Conservation (phyloP, 805 yeast genomes). For the Wickerhamiella siamensis region DNA sequence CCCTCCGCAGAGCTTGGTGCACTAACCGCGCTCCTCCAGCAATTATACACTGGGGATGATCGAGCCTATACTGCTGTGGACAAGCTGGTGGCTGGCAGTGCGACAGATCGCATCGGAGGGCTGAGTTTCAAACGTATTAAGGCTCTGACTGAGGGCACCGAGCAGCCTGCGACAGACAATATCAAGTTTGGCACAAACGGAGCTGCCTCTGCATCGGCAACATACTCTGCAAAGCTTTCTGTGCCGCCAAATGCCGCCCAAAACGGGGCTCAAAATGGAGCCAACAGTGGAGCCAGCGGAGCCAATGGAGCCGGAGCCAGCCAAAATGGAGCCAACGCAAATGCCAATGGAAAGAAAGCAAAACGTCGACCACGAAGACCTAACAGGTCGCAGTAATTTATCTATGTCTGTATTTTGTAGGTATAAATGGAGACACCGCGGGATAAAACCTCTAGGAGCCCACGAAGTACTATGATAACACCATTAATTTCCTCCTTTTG, state of each 20-base stretch:
- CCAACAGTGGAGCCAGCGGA: background rate
- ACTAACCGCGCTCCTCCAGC: constrained; percentile 21
- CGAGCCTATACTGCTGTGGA: constrained; percentile 21
- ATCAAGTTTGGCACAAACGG: too few species aligned
- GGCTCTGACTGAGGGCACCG: constrained; percentile 2
- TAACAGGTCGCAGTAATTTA: background rate
- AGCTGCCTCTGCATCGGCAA: too few species aligned
- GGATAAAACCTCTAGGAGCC: background rate
- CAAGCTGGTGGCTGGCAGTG: constrained; percentile 19
- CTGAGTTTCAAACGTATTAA: constrained; percentile 3
- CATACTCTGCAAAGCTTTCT: too few species aligned
- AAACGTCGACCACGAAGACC: background rate
- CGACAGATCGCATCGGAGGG: constrained; percentile 16
- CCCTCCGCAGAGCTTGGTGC: constrained; percentile 18
- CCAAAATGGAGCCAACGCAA: background rate
- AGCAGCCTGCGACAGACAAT: too few species aligned
- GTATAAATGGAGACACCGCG: constrained; percentile 8
- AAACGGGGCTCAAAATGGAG: too few species aligned
- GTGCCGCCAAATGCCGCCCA: too few species aligned
- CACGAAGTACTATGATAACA: constrained; percentile 8
- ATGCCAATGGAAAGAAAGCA: background rate
- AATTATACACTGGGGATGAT: constrained; percentile 24
- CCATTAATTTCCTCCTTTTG: constrained; percentile 3
- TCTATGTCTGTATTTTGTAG: background rate
- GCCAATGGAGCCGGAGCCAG: background rate